phyloP scores from a whole-genome alignment of 2,329 filamentous ascomycete genomes.

The Ophiostoma quercus region DNA sequence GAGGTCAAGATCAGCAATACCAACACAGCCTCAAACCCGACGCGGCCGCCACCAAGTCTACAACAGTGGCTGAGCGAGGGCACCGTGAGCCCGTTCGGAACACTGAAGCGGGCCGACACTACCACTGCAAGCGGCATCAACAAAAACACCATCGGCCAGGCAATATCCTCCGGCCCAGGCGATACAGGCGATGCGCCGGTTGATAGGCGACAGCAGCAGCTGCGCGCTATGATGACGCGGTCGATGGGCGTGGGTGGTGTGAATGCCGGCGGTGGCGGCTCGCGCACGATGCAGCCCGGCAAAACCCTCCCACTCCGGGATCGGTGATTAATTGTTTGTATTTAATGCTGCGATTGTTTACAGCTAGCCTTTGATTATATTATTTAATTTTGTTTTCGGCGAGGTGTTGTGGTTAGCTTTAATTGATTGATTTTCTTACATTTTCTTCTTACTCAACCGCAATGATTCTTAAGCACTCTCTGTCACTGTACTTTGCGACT shows the following conservation, averaged over 20 bases:
- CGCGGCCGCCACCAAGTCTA: slow-evolving; percentile 29
- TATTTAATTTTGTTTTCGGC: not conserved
- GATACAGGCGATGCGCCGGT: slow-evolving; percentile 8
- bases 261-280: not conserved
- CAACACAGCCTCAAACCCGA: slow-evolving; percentile 17
- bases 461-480: not conserved
- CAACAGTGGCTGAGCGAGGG: slow-evolving; percentile 35
- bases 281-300: slow-evolving; percentile 24
- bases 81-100: slow-evolving; percentile 36
- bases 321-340: not conserved
- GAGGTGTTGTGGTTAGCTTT: not conserved
- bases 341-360: not conserved
- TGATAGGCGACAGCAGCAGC: slow-evolving; percentile 21
- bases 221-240: slow-evolving; percentile 21
- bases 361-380: not conserved
- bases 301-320: slow-evolving; percentile 21
- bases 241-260: slow-evolving; percentile 25
- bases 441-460: not conserved
- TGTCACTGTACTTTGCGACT: no score
- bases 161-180: not conserved
- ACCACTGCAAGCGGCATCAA: not conserved
- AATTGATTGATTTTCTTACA: not conserved
- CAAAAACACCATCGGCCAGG: not conserved
- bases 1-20: not conserved
- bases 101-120: slow-evolving; percentile 28